Evolutionary conservation across 441 rosid species (phyloP).

Genomic region (Manihot esculenta): DNA sequence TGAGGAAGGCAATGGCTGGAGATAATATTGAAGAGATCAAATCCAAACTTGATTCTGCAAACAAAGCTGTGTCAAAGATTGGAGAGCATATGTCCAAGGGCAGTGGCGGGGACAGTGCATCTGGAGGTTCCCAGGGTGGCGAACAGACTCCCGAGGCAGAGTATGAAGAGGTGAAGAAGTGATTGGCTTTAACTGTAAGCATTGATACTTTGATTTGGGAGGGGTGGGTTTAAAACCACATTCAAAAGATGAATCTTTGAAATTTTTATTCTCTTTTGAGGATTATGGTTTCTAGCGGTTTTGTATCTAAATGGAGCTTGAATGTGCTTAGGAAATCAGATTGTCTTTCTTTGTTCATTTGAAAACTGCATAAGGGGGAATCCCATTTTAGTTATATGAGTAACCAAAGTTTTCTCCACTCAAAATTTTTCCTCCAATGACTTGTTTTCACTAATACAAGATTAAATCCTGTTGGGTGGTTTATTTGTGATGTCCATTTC

Average conservation of each 20-base stretch:
- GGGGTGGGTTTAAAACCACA: background rate
- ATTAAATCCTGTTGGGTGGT: too few relatives aligned
- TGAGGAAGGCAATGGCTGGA: constrained; percentile 63
- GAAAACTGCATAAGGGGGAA: background rate
- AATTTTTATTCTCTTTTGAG: constrained; percentile 12
- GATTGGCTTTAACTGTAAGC: constrained; percentile 22
- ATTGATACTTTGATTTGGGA: background rate
- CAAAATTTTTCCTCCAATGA: too few relatives aligned
- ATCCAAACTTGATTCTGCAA: constrained; percentile 74
- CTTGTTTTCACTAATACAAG: background rate
- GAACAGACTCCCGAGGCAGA: constrained; percentile 84
- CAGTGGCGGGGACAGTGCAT: constrained; percentile 45
- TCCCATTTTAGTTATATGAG: constrained; percentile 3
- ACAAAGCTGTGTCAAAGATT: constrained; percentile 87
- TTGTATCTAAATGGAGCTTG: constrained; percentile 29
- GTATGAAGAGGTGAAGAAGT: constrained; percentile 90
- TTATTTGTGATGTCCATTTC: too few relatives aligned
- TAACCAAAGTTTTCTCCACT: constrained; percentile 1
- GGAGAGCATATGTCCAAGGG: constrained; percentile 82
- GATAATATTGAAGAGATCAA: constrained; percentile 71
- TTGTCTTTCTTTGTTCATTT: too few relatives aligned
- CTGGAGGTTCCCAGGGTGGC: constrained; percentile 66
- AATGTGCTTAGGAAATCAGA: too few relatives aligned
- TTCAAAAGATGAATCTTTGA: too few relatives aligned
- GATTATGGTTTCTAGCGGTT: constrained; percentile 20